Conservation (phyloP, 305 asterid genomes). For the Fraxinus sp. region DNA sequence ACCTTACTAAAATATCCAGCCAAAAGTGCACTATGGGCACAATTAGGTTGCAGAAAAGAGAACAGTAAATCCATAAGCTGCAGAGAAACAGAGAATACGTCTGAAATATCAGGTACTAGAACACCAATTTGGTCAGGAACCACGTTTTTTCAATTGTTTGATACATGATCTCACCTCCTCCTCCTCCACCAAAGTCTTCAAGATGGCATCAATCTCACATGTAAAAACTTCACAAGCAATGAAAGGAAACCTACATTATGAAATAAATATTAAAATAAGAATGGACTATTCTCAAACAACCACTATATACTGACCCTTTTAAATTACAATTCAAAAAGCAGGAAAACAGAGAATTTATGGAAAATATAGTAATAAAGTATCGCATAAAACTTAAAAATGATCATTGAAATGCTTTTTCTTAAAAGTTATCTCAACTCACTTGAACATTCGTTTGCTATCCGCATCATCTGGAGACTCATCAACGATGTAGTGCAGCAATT, state of each 20-base stretch:
- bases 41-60: slow-evolving; percentile 88
- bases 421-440: slow-evolving; percentile 49
- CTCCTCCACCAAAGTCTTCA: slow-evolving; percentile 90
- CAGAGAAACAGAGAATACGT: slow-evolving; percentile 28
- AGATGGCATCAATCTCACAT: slow-evolving; percentile 93
- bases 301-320: slow-evolving; percentile 16
- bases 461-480: slow-evolving; percentile 85
- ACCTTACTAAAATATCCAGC: slow-evolving; percentile 99
- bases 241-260: slow-evolving; percentile 77
- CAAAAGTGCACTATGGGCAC: slow-evolving; percentile 75
- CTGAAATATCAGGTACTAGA: slow-evolving; percentile 23
- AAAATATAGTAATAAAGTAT: background rate
- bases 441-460: slow-evolving; percentile 79
- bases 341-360: background rate
- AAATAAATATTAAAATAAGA: slow-evolving; percentile 25
- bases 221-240: slow-evolving; percentile 97
- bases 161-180: slow-evolving; percentile 63
- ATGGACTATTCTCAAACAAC: slow-evolving; percentile 11
- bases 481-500: slow-evolving; percentile 71
- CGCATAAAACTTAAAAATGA: background rate
- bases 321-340: background rate
- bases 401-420: background rate
- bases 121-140: slow-evolving; percentile 6
- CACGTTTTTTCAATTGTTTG: slow-evolving; percentile 19
- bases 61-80: slow-evolving; percentile 95